Conservation (phyloP, 116 monocot genomes). For the Papilionanthe hybrid region DNA sequence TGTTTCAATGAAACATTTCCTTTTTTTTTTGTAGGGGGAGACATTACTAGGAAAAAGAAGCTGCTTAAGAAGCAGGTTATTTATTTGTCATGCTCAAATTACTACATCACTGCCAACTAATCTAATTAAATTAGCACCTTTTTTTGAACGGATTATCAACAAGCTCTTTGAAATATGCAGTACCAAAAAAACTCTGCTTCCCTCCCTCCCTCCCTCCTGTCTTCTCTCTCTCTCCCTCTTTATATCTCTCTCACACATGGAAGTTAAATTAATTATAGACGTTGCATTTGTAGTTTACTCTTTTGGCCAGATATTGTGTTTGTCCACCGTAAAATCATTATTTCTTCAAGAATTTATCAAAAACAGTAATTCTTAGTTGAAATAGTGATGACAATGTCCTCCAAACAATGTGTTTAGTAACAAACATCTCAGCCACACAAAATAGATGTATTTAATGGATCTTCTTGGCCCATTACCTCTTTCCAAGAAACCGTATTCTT, state of each 20-base stretch:
- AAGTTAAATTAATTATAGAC: neutral
- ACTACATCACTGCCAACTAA: neutral
- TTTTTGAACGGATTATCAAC: neutral
- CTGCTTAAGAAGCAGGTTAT: constrained; percentile 86
- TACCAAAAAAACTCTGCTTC: neutral
- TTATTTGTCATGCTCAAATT: constrained; percentile 1
- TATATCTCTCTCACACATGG: neutral
- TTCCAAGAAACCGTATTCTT: no score
- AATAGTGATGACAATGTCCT: neutral
- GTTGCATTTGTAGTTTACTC: neutral
- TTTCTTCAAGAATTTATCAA: neutral
- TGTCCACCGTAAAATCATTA: neutral
- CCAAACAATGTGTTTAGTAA: neutral
- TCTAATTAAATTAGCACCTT: neutral
- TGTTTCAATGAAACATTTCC: neutral
- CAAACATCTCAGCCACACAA: neutral
- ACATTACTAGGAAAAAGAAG: constrained; percentile 96
- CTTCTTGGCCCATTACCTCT: no score
- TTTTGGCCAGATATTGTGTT: neutral
- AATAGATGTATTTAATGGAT: neutral
- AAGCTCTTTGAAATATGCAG: neutral
- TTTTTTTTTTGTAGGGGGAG: constrained; percentile 57
- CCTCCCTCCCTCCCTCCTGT: neutral
- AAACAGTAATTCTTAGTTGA: neutral
- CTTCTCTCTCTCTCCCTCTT: no score